Evolutionary conservation across 805 yeast genomes (phyloP).

Genomic region (Danielia oregonensis): DNA sequence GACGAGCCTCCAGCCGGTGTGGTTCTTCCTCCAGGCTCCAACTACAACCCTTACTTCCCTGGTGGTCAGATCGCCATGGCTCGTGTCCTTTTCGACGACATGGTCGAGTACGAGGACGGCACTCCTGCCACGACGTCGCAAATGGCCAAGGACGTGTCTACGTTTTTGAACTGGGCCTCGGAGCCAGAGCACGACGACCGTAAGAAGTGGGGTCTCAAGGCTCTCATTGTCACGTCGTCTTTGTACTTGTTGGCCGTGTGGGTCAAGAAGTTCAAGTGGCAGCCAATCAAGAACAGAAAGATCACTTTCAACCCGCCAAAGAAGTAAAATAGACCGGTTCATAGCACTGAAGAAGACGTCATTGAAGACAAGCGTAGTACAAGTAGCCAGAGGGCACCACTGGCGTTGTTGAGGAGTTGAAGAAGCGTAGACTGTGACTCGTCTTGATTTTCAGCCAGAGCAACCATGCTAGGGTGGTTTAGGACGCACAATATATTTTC

Average conservation of each 20-base stretch:
- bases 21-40: slow-evolving; percentile 83
- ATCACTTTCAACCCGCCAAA: slow-evolving; percentile 89
- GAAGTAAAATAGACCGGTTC: too few relatives aligned
- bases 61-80: slow-evolving; percentile 99
- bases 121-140: slow-evolving; percentile 98
- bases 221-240: slow-evolving; percentile 72
- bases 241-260: slow-evolving; percentile 80
- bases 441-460: too few relatives aligned
- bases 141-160: slow-evolving; percentile 97
- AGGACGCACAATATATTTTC: too few relatives aligned
- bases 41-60: slow-evolving; percentile 99
- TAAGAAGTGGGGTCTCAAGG: slow-evolving; percentile 94
- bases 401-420: too few relatives aligned
- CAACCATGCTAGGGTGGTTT: too few relatives aligned
- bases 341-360: too few relatives aligned
- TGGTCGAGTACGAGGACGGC: slow-evolving; percentile 98
- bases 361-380: too few relatives aligned
- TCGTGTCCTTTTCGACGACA: slow-evolving; percentile 93
- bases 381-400: too few relatives aligned
- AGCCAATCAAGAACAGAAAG: slow-evolving; percentile 92
- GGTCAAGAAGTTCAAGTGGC: slow-evolving; percentile 98
- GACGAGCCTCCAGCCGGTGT: slow-evolving; percentile 99
- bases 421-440: too few relatives aligned
- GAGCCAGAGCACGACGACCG: slow-evolving; percentile 99
- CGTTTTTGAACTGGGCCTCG: slow-evolving; percentile 96